Evolutionary conservation across 2,329 filamentous ascomycete species (phyloP).

Genomic region (Aspergillus novoparasiticus): DNA sequence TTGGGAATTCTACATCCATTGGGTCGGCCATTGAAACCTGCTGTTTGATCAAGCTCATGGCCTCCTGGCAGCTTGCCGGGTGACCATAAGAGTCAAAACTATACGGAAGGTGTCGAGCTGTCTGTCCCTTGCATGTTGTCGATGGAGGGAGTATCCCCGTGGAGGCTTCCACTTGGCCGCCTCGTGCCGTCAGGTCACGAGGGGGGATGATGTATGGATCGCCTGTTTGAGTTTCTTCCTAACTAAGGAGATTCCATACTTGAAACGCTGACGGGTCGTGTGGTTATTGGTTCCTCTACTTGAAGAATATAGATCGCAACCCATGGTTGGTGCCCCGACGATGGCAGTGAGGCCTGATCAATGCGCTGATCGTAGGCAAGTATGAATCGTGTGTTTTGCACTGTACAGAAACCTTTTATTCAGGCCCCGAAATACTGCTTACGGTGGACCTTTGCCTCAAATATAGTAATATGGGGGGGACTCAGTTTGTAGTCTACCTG

Average conservation of each 20-base stretch:
- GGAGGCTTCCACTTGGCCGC: conserved; percentile 5
- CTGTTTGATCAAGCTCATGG: conserved; percentile 24
- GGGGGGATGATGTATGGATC: conserved; percentile 12
- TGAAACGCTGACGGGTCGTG: not conserved
- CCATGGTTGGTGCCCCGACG: not conserved
- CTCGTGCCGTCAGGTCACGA: conserved; percentile 17
- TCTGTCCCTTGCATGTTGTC: conserved; percentile 18
- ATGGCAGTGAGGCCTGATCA: not conserved
- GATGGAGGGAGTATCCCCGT: not conserved
- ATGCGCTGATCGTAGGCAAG: not conserved
- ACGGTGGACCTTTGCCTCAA: not conserved
- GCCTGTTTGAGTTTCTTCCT: not conserved
- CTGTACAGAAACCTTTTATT: not conserved
- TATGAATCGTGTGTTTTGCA: conserved; percentile 3
- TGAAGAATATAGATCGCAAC: conserved; percentile 4
- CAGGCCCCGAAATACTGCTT: not conserved
- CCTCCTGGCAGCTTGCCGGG: conserved; percentile 15
- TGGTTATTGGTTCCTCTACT: not conserved
- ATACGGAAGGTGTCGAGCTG: not conserved
- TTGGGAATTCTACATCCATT: not conserved
- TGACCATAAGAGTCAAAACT: conserved; percentile 6
- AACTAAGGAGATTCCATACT: not conserved
- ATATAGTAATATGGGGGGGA: not conserved
- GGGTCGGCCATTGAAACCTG: conserved; percentile 9
- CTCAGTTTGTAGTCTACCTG: not conserved